Percentiles rank a stretch among this genome's conserved stretches.
Conservation (phyloP, 2,329 filamentous ascomycete genomes). For the Paraphaeosphaeria minitans region DNA sequence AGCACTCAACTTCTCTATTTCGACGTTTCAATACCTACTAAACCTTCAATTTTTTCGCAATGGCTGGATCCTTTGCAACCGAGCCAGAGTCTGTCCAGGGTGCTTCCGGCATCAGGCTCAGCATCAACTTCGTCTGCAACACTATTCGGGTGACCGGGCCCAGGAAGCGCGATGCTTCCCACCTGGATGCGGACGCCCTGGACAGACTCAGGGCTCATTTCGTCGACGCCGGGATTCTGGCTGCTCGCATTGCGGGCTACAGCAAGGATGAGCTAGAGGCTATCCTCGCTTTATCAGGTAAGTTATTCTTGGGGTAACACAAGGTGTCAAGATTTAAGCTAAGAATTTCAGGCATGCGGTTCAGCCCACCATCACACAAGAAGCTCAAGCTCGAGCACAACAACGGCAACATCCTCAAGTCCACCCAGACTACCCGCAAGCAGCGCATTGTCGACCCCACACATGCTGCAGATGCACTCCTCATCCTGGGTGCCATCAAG, state of each 20-base stretch:
- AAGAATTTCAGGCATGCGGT: background rate
- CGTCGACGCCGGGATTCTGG: too few species aligned
- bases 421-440: constrained; percentile 23
- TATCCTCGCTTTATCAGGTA: background rate
- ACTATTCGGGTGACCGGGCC: background rate
- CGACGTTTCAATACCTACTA: background rate
- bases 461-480: constrained; percentile 22
- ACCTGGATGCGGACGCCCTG: background rate
- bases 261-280: background rate
- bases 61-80: background rate
- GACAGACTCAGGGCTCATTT: too few species aligned
- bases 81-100: background rate
- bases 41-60: background rate
- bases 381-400: background rate
- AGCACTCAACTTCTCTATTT: background rate
- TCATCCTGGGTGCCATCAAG: constrained; percentile 27
- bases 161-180: background rate
- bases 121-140: background rate
- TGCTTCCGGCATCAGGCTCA: background rate
- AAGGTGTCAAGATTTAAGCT: background rate
- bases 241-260: background rate
- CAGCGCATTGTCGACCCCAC: constrained; percentile 28
- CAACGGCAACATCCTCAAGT: constrained; percentile 13
- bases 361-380: background rate
- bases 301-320: background rate